These are phyloP conservation scores for Hirsutella rhossiliensis DNA, from an alignment of 2,329 filamentous ascomycete species.

Conservation along the genomic window DNA sequence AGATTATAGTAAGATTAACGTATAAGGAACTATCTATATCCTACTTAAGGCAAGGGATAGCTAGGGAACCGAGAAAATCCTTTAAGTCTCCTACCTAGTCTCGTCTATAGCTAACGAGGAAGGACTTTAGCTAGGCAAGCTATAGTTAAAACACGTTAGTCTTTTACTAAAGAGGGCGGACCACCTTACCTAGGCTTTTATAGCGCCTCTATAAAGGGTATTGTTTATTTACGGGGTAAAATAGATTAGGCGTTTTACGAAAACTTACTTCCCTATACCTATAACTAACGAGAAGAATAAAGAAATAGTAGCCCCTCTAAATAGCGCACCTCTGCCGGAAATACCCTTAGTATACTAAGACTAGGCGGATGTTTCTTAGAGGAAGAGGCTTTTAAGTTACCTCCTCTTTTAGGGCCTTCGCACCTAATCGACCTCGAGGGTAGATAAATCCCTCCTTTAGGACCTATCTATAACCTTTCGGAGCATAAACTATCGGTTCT, in stretches of 20 bases:
- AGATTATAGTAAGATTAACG: neutral
- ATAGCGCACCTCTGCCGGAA: neutral
- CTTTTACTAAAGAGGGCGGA: neutral
- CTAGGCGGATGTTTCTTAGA: neutral
- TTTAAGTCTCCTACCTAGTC: neutral
- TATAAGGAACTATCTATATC: neutral
- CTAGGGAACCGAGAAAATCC: neutral
- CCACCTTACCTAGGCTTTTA: neutral
- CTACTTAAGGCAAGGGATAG: too few species aligned
- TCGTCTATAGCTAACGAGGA: neutral
- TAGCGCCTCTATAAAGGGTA: neutral
- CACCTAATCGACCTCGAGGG: neutral
- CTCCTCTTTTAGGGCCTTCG: neutral
- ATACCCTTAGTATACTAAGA: neutral
- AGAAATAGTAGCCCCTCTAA: neutral
- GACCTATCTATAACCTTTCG: neutral
- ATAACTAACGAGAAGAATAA: neutral
- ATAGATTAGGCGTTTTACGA: neutral
- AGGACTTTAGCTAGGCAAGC: neutral
- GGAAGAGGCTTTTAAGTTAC: neutral
- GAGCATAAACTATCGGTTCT: neutral
- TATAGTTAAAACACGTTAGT: neutral
- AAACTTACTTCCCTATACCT: neutral
- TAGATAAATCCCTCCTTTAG: neutral
- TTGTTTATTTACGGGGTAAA: neutral